Evolutionary conservation across 208 protist species (phyloP).

Genomic region (Herpetomonas samuelpessoai): DNA sequence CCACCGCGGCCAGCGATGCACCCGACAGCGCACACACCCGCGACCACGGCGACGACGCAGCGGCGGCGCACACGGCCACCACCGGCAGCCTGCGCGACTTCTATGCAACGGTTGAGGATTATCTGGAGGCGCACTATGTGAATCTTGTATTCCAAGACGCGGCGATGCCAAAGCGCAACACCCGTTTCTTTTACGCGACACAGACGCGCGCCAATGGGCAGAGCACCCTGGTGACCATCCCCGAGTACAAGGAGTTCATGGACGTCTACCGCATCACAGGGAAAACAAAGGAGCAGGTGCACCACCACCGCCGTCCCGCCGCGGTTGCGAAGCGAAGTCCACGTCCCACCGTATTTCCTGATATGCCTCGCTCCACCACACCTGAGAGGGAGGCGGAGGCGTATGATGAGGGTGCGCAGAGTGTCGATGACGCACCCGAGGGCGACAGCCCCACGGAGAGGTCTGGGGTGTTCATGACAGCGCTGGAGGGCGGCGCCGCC

Average conservation of each 20-base stretch:
- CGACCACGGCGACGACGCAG: background rate
- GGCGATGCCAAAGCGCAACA: conserved; percentile 53
- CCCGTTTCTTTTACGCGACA: conserved; percentile 66
- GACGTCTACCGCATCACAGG: conserved; percentile 70
- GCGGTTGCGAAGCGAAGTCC: background rate
- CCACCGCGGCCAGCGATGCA: background rate
- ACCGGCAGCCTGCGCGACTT: background rate
- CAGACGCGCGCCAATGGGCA: conserved; percentile 18
- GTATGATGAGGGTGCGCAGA: background rate
- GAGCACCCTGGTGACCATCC: conserved; percentile 68
- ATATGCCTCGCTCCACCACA: too few species aligned
- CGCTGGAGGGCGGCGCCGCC: conserved; percentile 11
- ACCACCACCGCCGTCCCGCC: background rate
- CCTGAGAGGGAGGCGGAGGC: too few species aligned
- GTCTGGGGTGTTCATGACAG: too few species aligned
- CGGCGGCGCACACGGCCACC: conserved; percentile 2
- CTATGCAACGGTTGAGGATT: conserved; percentile 26
- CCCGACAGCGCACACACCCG: background rate
- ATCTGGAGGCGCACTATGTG: conserved; percentile 21
- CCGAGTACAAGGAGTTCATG: conserved; percentile 86
- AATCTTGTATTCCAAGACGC: conserved; percentile 58
- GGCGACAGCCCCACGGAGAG: too few species aligned
- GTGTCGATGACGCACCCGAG: background rate
- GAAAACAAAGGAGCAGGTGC: conserved; percentile 8
- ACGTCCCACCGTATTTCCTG: too few species aligned